Percentiles rank a stretch among this genome's conserved stretches.
phyloP scores from a whole-genome alignment of 176 grass and related monocot species.

The Themeda triandra region DNA sequence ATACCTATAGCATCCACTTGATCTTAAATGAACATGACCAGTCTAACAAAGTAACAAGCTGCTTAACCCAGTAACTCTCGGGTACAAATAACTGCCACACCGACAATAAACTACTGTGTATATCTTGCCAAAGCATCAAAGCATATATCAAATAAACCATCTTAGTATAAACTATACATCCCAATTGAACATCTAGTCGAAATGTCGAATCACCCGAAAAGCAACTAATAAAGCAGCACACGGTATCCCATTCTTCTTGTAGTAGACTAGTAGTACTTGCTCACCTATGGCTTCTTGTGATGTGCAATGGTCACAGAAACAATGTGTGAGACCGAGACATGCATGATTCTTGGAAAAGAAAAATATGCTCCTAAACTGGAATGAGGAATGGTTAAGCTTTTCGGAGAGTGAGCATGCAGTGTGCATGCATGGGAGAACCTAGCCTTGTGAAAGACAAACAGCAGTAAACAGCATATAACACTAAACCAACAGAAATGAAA shows the following conservation, averaged over 20 bases:
- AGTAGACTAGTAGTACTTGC: no score
- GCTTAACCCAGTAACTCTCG: neutral
- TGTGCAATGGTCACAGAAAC: no score
- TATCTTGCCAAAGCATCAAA: neutral
- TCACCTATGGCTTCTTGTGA: no score
- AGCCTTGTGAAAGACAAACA: no score
- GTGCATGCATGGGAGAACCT: no score
- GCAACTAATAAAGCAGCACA: no score
- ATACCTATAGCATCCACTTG: neutral
- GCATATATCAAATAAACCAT: neutral
- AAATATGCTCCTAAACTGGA: no score
- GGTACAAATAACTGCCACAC: neutral
- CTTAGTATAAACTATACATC: neutral
- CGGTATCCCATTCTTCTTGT: no score
- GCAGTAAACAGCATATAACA: neutral
- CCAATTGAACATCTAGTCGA: neutral
- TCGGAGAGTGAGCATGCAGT: no score
- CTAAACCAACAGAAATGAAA: neutral
- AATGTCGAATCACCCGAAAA: neutral
- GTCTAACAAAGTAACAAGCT: neutral
- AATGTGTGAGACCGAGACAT: no score
- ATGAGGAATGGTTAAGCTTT: no score
- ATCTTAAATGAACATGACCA: neutral
- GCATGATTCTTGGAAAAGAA: no score
- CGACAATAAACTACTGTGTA: neutral